Evolutionary conservation across 805 yeast genomes (phyloP).

Genomic region (Myxozyma udenii): DNA sequence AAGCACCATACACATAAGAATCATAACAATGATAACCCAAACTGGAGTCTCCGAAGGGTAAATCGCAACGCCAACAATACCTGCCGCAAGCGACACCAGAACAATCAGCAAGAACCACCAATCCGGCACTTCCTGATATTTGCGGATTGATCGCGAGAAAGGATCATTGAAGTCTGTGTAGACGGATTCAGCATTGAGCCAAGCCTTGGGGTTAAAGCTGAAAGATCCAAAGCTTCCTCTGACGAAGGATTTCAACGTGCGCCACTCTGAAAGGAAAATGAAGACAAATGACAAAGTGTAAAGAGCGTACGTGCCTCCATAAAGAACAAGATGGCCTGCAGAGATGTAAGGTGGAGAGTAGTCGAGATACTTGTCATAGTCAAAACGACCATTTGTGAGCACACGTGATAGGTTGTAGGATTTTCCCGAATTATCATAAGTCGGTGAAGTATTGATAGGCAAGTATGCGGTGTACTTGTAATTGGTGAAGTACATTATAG

Average conservation of each 20-base stretch:
- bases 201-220: constrained; percentile 3
- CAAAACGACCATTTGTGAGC: constrained; percentile 46
- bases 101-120: constrained; percentile 40
- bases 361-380: constrained; percentile 46
- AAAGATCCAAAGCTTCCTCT: constrained; percentile 30
- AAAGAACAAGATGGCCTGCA: constrained; percentile 53
- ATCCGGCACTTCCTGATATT: constrained; percentile 62
- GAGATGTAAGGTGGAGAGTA: constrained; percentile 59
- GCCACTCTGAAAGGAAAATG: constrained; percentile 44
- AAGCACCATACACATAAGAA: constrained; percentile 52
- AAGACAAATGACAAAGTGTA: constrained; percentile 54
- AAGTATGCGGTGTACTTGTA: constrained; percentile 46
- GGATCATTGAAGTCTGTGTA: constrained; percentile 48
- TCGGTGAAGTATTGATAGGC: constrained; percentile 47
- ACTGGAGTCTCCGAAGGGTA: constrained; percentile 49
- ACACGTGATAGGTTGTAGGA: constrained; percentile 51
- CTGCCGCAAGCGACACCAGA: constrained; percentile 41
- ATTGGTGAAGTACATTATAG: constrained; percentile 51
- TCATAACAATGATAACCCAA: constrained; percentile 61
- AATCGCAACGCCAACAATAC: constrained; percentile 37
- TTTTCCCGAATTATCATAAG: constrained; percentile 34
- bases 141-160: constrained; percentile 41
- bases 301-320: constrained; percentile 52
- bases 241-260: constrained; percentile 1
- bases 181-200: constrained; percentile 38